Base-by-base conservation (phyloP, 1,139 yeast species). In the Lodderomyces beijingensis region DNA sequence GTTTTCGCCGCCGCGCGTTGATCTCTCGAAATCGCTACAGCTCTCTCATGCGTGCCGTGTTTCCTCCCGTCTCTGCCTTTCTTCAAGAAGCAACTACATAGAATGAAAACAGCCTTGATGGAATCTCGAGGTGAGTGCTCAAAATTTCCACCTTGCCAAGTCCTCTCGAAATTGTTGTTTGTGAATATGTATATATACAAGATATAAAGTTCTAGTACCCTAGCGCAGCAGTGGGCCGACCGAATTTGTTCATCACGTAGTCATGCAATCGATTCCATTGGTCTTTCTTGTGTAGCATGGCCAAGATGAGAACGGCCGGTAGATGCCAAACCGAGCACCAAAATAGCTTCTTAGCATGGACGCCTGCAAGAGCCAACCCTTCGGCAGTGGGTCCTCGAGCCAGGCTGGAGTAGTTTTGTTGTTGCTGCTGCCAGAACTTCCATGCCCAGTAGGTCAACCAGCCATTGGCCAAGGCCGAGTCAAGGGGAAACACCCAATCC, bases 251-350 rank as follows among this genome's bases (percentile, higher is more conserved):
- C 10, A 11, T 14, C n/a, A 23, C 32, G 36, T 59, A 62, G 10
- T 41, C 41, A 35, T 59, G 54, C 28, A 84, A 50, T 64, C 91
- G 74, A 52, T 87, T 95, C 96, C 96, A 89, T 55, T 89, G 89
- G 3, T 96, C 96, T 53, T 80, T 82, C 58, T 91, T 93, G 58
- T 93, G 98, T 33, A 89, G 57, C 88, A 93, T 88, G 1, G 97
- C 97, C 39, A 93, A 65, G 16, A 88, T 80, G 36, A 93, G 63
- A 7, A 93, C 81, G 0, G 86, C 91, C 1, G 99, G 98, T 33
- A 93, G 62, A 47, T 93, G 97, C 77, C 93, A 79, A 2, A 93
- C 96, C 16, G 95, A 84, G 27, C 95, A 87, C 94, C 96, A 86
- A 57, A 91, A 91, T 30, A 91, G 69, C 52, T 83, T 83, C 40